phyloP scores from a whole-genome alignment of 2,329 filamentous ascomycete genomes.

The Phaeosphaeria sp. region DNA sequence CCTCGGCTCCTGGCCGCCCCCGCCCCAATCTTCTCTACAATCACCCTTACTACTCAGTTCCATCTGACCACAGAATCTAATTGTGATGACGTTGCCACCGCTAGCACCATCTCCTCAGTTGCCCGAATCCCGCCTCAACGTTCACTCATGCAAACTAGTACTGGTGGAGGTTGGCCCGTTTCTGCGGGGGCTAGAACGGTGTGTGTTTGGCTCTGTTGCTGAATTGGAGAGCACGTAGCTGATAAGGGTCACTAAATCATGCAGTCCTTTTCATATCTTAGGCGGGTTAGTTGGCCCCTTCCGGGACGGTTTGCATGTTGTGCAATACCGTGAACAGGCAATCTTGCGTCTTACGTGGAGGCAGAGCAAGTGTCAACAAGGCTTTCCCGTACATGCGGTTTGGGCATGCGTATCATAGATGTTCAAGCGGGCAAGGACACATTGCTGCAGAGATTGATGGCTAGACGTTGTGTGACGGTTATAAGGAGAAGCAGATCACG shows the following conservation, averaged over 20 bases:
- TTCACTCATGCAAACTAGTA: not conserved
- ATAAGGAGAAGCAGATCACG: no score
- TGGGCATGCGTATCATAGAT: no score
- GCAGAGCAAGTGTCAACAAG: not conserved
- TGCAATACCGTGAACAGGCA: not conserved
- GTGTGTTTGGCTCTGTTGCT: not conserved
- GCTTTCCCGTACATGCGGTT: not conserved
- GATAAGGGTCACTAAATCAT: not conserved
- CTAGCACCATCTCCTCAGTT: no score
- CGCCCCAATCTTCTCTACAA: no score
- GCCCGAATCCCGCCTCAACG: no score
- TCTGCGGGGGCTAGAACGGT: not conserved
- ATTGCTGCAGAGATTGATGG: no score
- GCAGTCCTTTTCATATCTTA: not conserved
- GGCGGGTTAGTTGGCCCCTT: not conserved
- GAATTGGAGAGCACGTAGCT: not conserved
- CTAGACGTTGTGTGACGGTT: no score
- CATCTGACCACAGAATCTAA: no score
- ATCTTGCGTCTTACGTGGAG: not conserved
- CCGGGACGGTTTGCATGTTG: not conserved
- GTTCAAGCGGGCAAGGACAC: no score
- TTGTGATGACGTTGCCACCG: no score
- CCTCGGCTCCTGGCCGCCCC: no score
- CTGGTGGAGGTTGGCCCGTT: not conserved
- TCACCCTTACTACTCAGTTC: no score